These are phyloP conservation scores for Termitomyces sp. DNA, from an alignment of 768 basidiomycete genomes.

Conservation along the genomic window DNA sequence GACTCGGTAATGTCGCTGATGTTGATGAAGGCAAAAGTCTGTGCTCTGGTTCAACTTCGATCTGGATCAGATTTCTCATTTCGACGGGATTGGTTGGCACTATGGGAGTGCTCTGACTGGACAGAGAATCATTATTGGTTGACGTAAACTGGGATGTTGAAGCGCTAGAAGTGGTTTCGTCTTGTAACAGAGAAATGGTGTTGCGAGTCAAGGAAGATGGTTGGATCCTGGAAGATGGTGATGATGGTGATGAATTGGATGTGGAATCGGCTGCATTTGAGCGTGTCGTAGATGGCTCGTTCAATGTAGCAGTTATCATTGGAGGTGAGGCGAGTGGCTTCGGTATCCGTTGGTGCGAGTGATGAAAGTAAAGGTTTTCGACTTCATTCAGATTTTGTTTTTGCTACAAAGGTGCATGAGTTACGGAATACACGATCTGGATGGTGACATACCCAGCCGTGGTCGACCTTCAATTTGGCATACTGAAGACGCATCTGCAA, in stretches of 20 bases:
- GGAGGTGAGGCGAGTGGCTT: slow-evolving; percentile 19
- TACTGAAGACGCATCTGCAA: slow-evolving; percentile 73
- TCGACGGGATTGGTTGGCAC: neutral
- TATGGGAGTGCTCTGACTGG: neutral
- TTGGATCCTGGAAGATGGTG: slow-evolving; percentile 22
- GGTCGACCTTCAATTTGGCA: slow-evolving; percentile 72
- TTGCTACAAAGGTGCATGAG: slow-evolving; percentile 39
- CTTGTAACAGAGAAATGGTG: slow-evolving; percentile 2
- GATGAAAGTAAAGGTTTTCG: slow-evolving; percentile 77
- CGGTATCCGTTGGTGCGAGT: slow-evolving; percentile 47
- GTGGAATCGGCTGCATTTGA: neutral
- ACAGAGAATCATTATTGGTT: neutral
- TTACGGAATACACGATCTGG: neutral
- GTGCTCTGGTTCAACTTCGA: slow-evolving; percentile 10
- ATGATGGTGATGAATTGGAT: slow-evolving; percentile 18
- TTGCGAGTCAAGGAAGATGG: slow-evolving; percentile 7
- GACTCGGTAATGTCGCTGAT: neutral
- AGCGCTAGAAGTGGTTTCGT: neutral
- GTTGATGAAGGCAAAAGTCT: slow-evolving; percentile 2
- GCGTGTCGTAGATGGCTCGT: slow-evolving; percentile 16
- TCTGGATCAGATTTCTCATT: slow-evolving; percentile 8
- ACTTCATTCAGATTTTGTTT: slow-evolving; percentile 76
- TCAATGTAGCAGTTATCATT: slow-evolving; percentile 16
- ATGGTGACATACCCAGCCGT: slow-evolving; percentile 62
- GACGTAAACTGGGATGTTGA: neutral